Base-by-base conservation (phyloP, 306 rosid species). In the Vigna radiata region DNA sequence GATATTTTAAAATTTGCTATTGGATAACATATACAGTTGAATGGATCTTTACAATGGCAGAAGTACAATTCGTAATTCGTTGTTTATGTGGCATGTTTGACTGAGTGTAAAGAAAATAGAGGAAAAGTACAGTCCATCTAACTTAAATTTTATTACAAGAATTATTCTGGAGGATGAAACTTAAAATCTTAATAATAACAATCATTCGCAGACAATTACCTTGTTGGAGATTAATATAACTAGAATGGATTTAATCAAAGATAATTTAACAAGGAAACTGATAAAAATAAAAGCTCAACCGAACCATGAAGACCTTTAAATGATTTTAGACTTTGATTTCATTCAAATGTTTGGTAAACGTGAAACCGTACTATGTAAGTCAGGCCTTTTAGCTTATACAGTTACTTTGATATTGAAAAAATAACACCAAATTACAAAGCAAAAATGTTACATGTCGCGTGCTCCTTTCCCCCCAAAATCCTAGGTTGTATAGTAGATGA, bases 371-470 rank as follows among this genome's bases (percentile, higher is more conserved):
- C 8, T 47, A 63, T 9, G 33, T 14, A 70, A 52, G 48, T 31
- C 63, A 8, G 50, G 74, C 16, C 70, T 25, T 49, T 52, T 72
- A 29, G 72, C 46, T 76, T 72, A 60, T 72, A 79, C 53, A 79
- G 77, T 71, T 58, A 29, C 67, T 71, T 66, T 75, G 58, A 75
- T 33, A n/a, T 47, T n/a, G 69, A 82, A 78, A 27, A 47, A 25
- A 39, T 21, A 76, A 53, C 31, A 71, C 66, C 78, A 55, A 78
- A 63, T 75, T 86, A 76, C 75, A 79, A 46, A 36, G 62, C 81
- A 83, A 83, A 80, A 86, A 58, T 79, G 81, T 54, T 83, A 80
- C 83, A 72, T 21, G 58, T 68, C 73, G 49, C 18, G 70, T 52
- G 59, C 81, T 83, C 41, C 78, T 79, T 79, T 53, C 70, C 55